These are phyloP conservation scores for Cyberlindnera bimundalis DNA, from an alignment of 805 yeast species.

Conservation along the genomic window DNA sequence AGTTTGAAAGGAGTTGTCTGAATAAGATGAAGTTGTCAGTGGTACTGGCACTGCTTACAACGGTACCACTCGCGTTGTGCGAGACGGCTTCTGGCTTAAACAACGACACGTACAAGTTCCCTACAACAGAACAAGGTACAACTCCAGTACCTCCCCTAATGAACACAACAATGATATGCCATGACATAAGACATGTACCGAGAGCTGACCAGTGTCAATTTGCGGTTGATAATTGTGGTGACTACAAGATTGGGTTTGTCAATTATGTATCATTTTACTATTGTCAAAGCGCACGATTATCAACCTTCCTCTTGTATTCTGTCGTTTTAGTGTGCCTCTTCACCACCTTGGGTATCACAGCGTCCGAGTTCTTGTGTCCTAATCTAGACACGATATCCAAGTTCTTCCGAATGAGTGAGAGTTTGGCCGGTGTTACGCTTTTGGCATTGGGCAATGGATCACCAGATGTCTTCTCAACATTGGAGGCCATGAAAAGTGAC, in stretches of 20 bases:
- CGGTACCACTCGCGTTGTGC: no score
- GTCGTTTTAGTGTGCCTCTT: slow-evolving; percentile 42
- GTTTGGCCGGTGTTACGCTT: slow-evolving; percentile 81
- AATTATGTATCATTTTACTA: slow-evolving; percentile 24
- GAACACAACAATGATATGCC: slow-evolving; percentile 17
- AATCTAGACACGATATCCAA: slow-evolving; percentile 69
- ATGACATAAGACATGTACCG: slow-evolving; percentile 17
- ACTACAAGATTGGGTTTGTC: slow-evolving; percentile 26
- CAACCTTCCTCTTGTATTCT: slow-evolving; percentile 7
- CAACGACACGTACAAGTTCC: slow-evolving; percentile 7
- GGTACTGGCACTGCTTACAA: no score
- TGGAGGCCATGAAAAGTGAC: slow-evolving; percentile 70
- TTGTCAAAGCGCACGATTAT: slow-evolving; percentile 11
- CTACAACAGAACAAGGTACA: slow-evolving; percentile 1
- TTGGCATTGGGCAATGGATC: slow-evolving; percentile 91
- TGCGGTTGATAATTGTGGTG: slow-evolving; percentile 20
- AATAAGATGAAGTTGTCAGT: no score
- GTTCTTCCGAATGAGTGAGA: slow-evolving; percentile 64
- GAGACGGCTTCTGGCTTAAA: neutral
- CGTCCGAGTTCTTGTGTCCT: slow-evolving; percentile 82
- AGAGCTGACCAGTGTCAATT: slow-evolving; percentile 20
- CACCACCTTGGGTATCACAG: slow-evolving; percentile 70
- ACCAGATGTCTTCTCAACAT: slow-evolving; percentile 85
- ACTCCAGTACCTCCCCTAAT: slow-evolving; percentile 2
- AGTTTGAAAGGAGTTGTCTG: no score